Conservation (phyloP, 140 eudicot species). For the Ambrosia hybrid region DNA sequence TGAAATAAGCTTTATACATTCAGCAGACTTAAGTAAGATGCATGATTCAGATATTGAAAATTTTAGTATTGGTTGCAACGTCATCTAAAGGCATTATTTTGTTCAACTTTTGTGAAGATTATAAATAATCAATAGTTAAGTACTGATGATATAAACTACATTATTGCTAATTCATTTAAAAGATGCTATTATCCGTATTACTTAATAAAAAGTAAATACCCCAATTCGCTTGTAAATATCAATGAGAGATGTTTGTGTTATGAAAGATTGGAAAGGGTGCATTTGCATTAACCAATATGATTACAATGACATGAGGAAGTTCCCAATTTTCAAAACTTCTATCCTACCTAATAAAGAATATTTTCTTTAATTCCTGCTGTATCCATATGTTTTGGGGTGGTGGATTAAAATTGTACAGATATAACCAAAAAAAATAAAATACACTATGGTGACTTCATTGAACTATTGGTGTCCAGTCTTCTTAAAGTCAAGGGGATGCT, state of each 20-base stretch:
- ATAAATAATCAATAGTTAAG: no score
- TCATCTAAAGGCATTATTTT: no score
- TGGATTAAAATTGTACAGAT: constrained; percentile 32
- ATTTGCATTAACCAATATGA: constrained; percentile 32
- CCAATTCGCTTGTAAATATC: not conserved
- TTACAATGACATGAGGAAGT: constrained; percentile 36
- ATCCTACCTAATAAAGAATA: constrained; percentile 21
- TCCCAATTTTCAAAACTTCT: constrained; percentile 30
- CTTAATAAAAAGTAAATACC: not conserved
- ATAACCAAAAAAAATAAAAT: constrained; percentile 5
- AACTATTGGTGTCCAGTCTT: constrained; percentile 42
- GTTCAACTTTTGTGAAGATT: no score
- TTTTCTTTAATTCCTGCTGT: constrained; percentile 24
- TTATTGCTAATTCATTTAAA: no score
- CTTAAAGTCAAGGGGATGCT: constrained; percentile 64
- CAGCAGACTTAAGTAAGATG: no score
- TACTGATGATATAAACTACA: no score
- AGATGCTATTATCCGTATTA: no score
- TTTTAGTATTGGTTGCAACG: no score
- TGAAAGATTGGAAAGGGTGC: constrained; percentile 19
- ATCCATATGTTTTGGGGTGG: constrained; percentile 17
- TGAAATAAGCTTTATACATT: no score
- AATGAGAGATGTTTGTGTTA: not conserved
- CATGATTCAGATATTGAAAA: no score
- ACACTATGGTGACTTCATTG: constrained; percentile 42